Evolutionary conservation across 176 grass and related monocot species (phyloP).

Genomic region (Carex pumila): DNA sequence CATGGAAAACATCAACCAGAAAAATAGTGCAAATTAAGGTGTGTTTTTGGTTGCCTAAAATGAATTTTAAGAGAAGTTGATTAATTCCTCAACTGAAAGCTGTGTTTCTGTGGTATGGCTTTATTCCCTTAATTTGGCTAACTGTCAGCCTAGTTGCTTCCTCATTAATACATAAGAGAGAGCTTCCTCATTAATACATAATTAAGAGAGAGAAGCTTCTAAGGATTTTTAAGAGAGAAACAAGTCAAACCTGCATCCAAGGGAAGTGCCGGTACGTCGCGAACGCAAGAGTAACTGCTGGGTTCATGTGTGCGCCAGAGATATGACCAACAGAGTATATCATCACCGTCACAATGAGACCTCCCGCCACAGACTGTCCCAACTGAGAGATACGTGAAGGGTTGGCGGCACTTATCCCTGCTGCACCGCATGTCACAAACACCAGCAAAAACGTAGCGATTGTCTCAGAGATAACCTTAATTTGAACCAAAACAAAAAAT

Average conservation of each 20-base stretch:
- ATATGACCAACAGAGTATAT: conserved; percentile 96
- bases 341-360: conserved; percentile 93
- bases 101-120: background rate
- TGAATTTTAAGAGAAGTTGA: background rate
- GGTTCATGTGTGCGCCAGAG: conserved; percentile 99
- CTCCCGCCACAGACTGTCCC: conserved; percentile 79
- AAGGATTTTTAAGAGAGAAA: background rate
- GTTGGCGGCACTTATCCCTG: conserved; percentile 43
- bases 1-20: background rate
- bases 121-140: background rate
- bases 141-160: background rate
- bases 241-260: conserved; percentile 61
- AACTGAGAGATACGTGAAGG: conserved; percentile 57
- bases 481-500: background rate
- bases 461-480: conserved; percentile 74
- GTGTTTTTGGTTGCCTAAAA: background rate
- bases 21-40: background rate
- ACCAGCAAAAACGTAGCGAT: conserved; percentile 87
- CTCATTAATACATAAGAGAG: background rate
- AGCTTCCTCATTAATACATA: background rate
- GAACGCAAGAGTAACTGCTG: conserved; percentile 88
- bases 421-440: conserved; percentile 73
- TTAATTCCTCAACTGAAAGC: conserved; percentile 14
- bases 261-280: conserved; percentile 80
- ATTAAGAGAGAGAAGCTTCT: background rate